Percentiles rank a stretch among this genome's conserved stretches.
Conservation (phyloP, 805 yeast species). For the Monosporozyma solicola region DNA sequence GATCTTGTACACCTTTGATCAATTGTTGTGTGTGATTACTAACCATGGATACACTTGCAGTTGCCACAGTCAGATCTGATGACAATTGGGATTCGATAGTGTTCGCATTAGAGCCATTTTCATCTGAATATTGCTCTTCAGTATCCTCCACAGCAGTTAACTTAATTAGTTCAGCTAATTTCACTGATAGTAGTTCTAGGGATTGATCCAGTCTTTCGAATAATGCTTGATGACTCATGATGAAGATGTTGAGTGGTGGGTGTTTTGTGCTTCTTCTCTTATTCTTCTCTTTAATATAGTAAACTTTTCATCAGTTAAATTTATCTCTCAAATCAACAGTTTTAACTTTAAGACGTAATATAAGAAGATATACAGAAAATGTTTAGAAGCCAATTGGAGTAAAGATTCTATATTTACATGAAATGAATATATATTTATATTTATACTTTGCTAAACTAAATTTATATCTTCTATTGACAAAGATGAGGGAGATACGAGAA, state of each 20-base stretch:
- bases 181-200: conserved; percentile 21
- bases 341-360: background rate
- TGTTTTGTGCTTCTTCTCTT: background rate
- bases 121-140: conserved; percentile 10
- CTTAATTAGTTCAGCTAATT: conserved; percentile 23
- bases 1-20: conserved; percentile 28
- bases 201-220: conserved; percentile 27
- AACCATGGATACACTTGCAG: conserved; percentile 22
- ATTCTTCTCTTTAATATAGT: background rate
- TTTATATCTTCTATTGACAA: background rate
- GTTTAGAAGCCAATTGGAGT: background rate
- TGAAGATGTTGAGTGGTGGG: background rate
- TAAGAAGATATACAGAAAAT: background rate
- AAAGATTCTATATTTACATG: background rate
- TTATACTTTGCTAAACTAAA: background rate
- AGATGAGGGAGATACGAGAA: background rate
- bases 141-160: conserved; percentile 16
- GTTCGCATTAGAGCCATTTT: conserved; percentile 7
- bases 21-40: conserved; percentile 26
- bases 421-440: background rate
- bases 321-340: background rate
- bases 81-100: background rate
- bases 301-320: background rate
- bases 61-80: conserved; percentile 20
- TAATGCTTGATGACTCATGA: conserved; percentile 26